These are phyloP conservation scores for Tetracladium setigerum DNA, from an alignment of 495 filamentous ascomycete species.

Conservation along the genomic window DNA sequence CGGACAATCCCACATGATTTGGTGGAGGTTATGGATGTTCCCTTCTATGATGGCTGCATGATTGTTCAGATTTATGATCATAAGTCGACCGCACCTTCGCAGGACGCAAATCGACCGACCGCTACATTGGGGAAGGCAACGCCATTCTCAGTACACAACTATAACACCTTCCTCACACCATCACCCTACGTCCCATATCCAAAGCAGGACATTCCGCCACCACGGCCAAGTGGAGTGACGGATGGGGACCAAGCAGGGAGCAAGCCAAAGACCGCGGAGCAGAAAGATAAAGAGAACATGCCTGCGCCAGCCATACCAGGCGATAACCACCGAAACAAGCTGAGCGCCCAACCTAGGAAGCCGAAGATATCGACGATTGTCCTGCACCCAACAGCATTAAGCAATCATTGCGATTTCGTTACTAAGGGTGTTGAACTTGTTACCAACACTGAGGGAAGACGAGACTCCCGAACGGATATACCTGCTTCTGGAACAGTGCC, in stretches of 20 bases:
- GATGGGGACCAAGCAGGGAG: slow-evolving; percentile 24
- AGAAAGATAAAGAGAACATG: slow-evolving; percentile 40
- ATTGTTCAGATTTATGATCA: slow-evolving; percentile 91
- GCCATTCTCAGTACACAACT: slow-evolving; percentile 85
- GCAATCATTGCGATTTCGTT: slow-evolving; percentile 62
- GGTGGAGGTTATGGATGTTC: slow-evolving; percentile 52
- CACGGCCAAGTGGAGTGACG: slow-evolving; percentile 18
- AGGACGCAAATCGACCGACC: slow-evolving; percentile 45
- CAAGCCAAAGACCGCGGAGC: slow-evolving; percentile 27
- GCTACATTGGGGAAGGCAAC: slow-evolving; percentile 50
- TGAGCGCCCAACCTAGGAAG: slow-evolving; percentile 31
- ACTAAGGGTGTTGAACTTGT: slow-evolving; percentile 40
- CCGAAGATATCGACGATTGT: slow-evolving; percentile 69
- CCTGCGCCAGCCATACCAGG: slow-evolving; percentile 35
- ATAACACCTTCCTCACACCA: slow-evolving; percentile 78
- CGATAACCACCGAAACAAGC: slow-evolving; percentile 40
- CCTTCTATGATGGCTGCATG: slow-evolving; percentile 92
- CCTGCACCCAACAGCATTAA: slow-evolving; percentile 75
- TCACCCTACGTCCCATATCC: slow-evolving; percentile 80
- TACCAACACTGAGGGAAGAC: slow-evolving; percentile 29
- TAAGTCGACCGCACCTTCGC: slow-evolving; percentile 53
- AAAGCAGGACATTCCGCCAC: slow-evolving; percentile 40
- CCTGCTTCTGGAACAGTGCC: slow-evolving; percentile 45
- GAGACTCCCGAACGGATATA: slow-evolving; percentile 25
- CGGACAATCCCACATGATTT: slow-evolving; percentile 47